Evolutionary conservation across 1,284 basidiomycete genomes (phyloP), one percentile per base, ranked within the genome.

Genomic region (Fistulinella staudtii): DNA sequence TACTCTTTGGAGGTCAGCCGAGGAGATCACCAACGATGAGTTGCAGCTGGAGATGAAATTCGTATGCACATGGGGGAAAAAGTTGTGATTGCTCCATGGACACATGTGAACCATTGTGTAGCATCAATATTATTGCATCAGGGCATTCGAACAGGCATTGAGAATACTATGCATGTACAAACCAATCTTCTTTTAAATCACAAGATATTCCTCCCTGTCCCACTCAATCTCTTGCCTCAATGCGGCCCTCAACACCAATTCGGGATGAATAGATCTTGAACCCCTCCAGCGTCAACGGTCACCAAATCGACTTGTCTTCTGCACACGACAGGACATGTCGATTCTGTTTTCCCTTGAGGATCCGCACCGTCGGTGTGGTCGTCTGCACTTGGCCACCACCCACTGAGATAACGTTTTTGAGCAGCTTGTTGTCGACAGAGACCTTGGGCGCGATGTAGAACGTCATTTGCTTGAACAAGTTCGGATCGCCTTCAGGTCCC

Each of bases 391-490:
- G 74, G 2, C 86, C 89, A 11, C 89, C 86, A 45, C 77, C 77
- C 0, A 80, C 75, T 7, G 67, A 63, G 14, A 89, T 70, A 7
- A 90, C 77, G 43, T 76, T 80, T 64, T 77, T 81, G 43, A 90
- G 63, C 25, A 85, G 57, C 49, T 79, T 79, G 23, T 64, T 58
- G 36, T 80, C 77, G 1, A 80, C 67, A 0, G 70, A 61, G 0
- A 83, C 75, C 46, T 74, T 79, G 0, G 76, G 72, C 0, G 87
- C 90, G 43, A 89, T 65, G 54, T 88, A 90, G 66, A 93, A 89
- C 0, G 72, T 77, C 59, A 77, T 76, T 4, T 76, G 76, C 7
- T 72, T 67, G 46, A 93, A 79, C 1, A 92, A 59, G 30, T 61
- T 69, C 35, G 70, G 66, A 10, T 77, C 77, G 15, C 68, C 60